These are phyloP conservation scores for Berberis vulgaris DNA, from an alignment of 164 flowering plant species.

Conservation along the genomic window DNA sequence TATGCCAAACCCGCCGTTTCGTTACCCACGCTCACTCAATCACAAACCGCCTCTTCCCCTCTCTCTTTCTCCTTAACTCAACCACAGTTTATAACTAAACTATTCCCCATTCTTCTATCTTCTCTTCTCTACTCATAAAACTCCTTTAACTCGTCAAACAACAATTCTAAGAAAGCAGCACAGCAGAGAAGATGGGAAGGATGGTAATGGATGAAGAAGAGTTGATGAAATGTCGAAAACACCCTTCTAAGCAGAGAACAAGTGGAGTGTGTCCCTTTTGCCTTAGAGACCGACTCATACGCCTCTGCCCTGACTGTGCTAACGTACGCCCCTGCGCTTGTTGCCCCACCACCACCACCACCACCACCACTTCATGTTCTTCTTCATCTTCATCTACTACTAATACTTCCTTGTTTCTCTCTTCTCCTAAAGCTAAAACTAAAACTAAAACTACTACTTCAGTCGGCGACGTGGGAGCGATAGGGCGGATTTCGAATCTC, in stretches of 20 bases:
- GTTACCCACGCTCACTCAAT: too few relatives aligned
- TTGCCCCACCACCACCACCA: constrained; percentile 20
- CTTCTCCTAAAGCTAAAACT: not conserved
- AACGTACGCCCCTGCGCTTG: constrained; percentile 48
- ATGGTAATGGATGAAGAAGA: constrained; percentile 38
- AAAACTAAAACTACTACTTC: not conserved
- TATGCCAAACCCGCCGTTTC: too few relatives aligned
- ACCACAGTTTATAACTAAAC: too few relatives aligned
- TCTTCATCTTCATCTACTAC: constrained; percentile 6
- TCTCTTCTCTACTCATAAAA: too few relatives aligned
- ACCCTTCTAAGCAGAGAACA: constrained; percentile 38
- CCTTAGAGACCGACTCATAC: constrained; percentile 43
- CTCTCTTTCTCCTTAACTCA: too few relatives aligned
- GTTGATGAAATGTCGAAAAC: constrained; percentile 44
- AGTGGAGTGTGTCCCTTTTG: constrained; percentile 53
- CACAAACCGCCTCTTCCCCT: too few relatives aligned
- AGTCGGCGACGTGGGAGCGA: constrained; percentile 13
- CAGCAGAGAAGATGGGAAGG: constrained; percentile 13
- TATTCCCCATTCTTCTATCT: too few relatives aligned
- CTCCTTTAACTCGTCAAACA: not conserved
- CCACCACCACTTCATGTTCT: constrained; percentile 5
- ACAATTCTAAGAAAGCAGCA: not conserved
- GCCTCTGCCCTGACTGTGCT: constrained; percentile 64
- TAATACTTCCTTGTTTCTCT: constrained; percentile 1
- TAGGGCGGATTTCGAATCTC: constrained; percentile 13